phyloP scores from a whole-genome alignment of 140 eudicot species.

The Anethum foeniculum region DNA sequence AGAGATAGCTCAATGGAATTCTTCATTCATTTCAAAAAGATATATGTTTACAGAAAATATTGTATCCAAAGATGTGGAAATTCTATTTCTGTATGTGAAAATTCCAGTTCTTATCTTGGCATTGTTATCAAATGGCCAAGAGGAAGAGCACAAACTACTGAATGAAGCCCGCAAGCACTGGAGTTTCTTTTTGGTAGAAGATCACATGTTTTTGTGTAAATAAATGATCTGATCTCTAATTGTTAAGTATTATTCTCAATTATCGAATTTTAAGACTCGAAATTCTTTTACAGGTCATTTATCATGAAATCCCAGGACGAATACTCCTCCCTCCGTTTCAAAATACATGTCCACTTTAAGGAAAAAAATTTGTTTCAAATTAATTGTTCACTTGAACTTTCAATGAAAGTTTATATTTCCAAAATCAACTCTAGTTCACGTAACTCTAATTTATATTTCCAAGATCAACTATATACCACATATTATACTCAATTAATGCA shows the following conservation, averaged over 20 bases:
- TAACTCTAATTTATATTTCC: too few relatives aligned
- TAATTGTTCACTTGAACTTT: too few relatives aligned
- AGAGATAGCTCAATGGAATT: neutral
- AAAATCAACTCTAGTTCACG: too few relatives aligned
- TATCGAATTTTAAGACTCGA: neutral
- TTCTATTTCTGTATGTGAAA: neutral
- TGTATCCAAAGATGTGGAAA: neutral
- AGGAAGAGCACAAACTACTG: conserved; percentile 8
- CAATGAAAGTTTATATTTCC: too few relatives aligned
- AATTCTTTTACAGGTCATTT: neutral
- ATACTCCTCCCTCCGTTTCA: too few relatives aligned
- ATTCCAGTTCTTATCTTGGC: conserved; percentile 9
- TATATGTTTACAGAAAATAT: neutral
- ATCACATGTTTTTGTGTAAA: neutral
- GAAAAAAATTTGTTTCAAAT: too few relatives aligned
- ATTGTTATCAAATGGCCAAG: neutral
- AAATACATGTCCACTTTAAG: too few relatives aligned
- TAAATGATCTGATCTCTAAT: neutral
- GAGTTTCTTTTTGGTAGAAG: conserved; percentile 5
- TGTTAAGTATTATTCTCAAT: neutral
- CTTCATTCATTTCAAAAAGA: neutral
- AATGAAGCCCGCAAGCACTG: conserved; percentile 7
- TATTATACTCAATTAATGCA: too few relatives aligned
- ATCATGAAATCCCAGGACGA: neutral
- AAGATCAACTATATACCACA: too few relatives aligned